phyloP scores from a whole-genome alignment of 192 early-diverging fungal genomes.

The Paraglomus brasilianum region DNA sequence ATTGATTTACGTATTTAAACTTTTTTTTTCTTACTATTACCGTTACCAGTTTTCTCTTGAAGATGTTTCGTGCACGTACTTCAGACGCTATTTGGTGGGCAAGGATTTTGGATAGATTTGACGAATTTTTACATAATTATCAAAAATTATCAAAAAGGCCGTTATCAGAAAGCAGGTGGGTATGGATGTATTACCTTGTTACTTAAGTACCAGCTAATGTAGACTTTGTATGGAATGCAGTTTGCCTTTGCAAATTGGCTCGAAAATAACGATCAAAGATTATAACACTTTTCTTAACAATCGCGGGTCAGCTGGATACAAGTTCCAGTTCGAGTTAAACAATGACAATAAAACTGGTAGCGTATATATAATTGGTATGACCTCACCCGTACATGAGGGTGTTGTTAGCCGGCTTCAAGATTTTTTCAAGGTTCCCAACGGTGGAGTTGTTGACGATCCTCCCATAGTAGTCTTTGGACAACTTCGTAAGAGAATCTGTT shows the following conservation, averaged over 20 bases:
- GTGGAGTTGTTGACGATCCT: conserved; percentile 6
- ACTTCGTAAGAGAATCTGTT: not conserved
- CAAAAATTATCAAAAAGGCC: conserved; percentile 21
- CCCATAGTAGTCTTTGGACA: not conserved
- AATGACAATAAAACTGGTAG: conserved; percentile 7
- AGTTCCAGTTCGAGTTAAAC: conserved; percentile 18
- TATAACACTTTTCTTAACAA: conserved; percentile 28
- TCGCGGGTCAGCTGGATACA: conserved; percentile 11
- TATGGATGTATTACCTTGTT: conserved; percentile 7
- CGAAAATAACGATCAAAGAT: conserved; percentile 17
- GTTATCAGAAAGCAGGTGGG: not conserved
- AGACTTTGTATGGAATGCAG: conserved; percentile 25
- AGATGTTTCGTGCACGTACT: conserved; percentile 20
- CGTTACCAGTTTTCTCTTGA: not conserved
- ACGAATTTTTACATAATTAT: conserved; percentile 16
- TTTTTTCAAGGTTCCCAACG: not conserved
- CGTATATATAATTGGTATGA: conserved; percentile 14
- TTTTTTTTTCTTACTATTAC: no score
- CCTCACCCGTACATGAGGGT: not conserved
- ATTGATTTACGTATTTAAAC: no score
- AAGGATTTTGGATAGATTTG: not conserved
- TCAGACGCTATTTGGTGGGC: conserved; percentile 21
- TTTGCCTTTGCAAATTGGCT: conserved; percentile 23
- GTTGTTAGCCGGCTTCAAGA: not conserved
- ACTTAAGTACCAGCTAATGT: conserved; percentile 17